Base-by-base conservation (phyloP, 495 filamentous ascomycete species). In the Achaetomiella virescens region DNA sequence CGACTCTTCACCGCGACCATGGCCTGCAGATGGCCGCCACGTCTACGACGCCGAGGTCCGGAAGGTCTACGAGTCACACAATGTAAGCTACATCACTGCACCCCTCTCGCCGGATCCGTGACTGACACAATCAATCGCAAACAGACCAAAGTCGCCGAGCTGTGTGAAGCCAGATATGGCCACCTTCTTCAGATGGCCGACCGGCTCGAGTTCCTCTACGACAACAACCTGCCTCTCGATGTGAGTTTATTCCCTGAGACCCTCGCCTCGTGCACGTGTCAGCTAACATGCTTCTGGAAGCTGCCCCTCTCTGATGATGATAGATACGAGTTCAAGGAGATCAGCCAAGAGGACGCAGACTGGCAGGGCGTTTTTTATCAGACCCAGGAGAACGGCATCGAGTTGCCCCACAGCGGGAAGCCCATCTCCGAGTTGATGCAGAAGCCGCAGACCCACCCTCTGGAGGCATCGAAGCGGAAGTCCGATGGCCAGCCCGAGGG, bases 401-500 rank as follows among this genome's bases (percentile, higher is more conserved):
- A 73, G 35, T 58, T 76, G 12, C 73, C 75, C 2, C 69, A 69
- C 48, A 56, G 69, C 17, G 62, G 67, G 18, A 51, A 47, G 18
- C 48, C 43, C 20, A 21, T 63, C 10, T 57, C 52, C 36, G 58
- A 70, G 18, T 22, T 69, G 50, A 58, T 71, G 65, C 58, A 41
- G 47, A 61, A 64, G 63, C 46, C 43, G 10, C 38, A 60, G 18
- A 58, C 58, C 5, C 17, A 61, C n/a, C 53, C 58, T 17, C 46
- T 68, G 62, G 69, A 64, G 49, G 14, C 52, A 37, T 15, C 38
- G 43, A 76, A 77, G 60, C 63, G 72, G 1, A 75, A 72, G 51
- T 69, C 72, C 12, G 70, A 71, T 0, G 72, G 61, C n/a, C 68
- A 72, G 48, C 63, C 64, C 2, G 74, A 75, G 20, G 70, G 66